A percentile compares a stretch with the other conserved stretches of the same genome.
These are phyloP conservation scores for Ceratocystis papillata DNA, from an alignment of 2,329 filamentous ascomycete species.

Conservation along the genomic window DNA sequence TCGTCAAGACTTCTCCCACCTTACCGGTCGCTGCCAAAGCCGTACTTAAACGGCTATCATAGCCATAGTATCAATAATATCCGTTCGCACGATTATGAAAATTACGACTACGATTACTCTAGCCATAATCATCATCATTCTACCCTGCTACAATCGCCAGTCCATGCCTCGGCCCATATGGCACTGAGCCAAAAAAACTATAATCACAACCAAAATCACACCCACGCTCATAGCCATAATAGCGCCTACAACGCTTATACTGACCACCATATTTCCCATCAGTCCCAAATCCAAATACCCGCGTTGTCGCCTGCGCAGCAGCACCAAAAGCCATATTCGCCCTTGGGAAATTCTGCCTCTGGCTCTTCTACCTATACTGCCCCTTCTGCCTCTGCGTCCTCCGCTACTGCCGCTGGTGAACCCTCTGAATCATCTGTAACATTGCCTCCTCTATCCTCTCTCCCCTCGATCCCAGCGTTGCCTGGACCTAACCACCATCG, in stretches of 20 bases:
- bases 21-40: slow-evolving; percentile 14
- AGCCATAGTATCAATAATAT: slow-evolving; percentile 16
- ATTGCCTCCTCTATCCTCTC: slow-evolving; percentile 30
- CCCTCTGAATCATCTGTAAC: slow-evolving; percentile 29
- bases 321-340: slow-evolving; percentile 22
- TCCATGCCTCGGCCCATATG: slow-evolving; percentile 15
- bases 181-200: slow-evolving; percentile 13
- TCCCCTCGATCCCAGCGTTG: slow-evolving; percentile 20
- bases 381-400: slow-evolving; percentile 31
- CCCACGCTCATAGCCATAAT: slow-evolving; percentile 6
- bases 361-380: slow-evolving; percentile 16
- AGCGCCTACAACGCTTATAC: slow-evolving; percentile 18
- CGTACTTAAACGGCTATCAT: slow-evolving; percentile 14
- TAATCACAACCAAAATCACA: slow-evolving; percentile 2
- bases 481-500: slow-evolving; percentile 19
- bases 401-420: slow-evolving; percentile 24
- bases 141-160: slow-evolving; percentile 15
- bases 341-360: background rate
- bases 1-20: slow-evolving; percentile 21
- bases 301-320: slow-evolving; percentile 26
- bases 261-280: slow-evolving; percentile 36
- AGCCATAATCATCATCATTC: slow-evolving; percentile 15
- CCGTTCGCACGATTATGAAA: slow-evolving; percentile 21
- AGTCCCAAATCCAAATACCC: slow-evolving; percentile 32
- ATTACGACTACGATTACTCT: slow-evolving; percentile 23